Percentiles rank a stretch among this genome's conserved stretches.
Conservation (phyloP, 176 grass and related monocot species). For the Poa annua region DNA sequence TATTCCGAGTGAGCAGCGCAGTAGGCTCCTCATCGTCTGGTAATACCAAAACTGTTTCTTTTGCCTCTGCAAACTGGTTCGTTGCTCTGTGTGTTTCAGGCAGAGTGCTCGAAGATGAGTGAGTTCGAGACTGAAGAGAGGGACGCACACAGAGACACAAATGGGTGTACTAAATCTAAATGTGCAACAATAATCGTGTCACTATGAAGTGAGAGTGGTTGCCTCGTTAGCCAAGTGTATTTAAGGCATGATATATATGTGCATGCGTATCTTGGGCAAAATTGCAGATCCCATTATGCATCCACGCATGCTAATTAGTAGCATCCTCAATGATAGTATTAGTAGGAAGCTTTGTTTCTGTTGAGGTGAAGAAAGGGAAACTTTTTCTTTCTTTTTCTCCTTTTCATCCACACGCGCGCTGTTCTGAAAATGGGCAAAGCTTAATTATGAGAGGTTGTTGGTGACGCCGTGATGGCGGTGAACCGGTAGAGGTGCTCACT, state of each 20-base stretch:
- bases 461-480: neutral
- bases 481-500: neutral
- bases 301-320: neutral
- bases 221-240: conserved; percentile 33
- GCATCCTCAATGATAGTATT: neutral
- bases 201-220: neutral
- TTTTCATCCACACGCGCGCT: neutral
- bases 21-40: conserved; percentile 50
- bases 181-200: conserved; percentile 27
- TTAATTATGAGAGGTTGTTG: neutral
- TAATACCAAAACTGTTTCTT: neutral
- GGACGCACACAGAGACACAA: neutral
- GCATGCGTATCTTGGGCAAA: too few relatives aligned
- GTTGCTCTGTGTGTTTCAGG: neutral
- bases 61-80: neutral
- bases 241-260: conserved; percentile 36
- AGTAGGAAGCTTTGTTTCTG: neutral
- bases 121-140: neutral
- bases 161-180: neutral
- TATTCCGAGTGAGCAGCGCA: neutral
- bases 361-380: neutral
- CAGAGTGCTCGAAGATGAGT: neutral
- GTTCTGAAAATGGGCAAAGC: neutral
- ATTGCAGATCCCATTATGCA: neutral
- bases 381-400: neutral